Conservation (phyloP, 768 basidiomycete species). For the Neoboletus subvelutipes region DNA sequence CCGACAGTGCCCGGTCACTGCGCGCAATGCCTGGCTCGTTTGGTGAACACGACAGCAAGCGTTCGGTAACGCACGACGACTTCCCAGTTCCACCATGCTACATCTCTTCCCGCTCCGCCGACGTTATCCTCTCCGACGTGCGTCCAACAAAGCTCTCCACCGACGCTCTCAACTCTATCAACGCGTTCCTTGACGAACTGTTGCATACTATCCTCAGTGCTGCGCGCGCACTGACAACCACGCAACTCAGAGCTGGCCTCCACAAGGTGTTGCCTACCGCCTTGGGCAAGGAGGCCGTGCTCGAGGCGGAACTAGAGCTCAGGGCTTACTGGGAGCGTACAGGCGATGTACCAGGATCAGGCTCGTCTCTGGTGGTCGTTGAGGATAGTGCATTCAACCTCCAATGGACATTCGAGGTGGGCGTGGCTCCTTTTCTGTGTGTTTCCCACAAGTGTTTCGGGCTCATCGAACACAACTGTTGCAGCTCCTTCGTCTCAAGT, state of each 20-base stretch:
- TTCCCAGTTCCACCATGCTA: slow-evolving; percentile 58
- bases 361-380: slow-evolving; percentile 29
- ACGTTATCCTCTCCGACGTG: slow-evolving; percentile 89
- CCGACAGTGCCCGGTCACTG: slow-evolving; percentile 12
- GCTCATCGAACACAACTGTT: slow-evolving; percentile 9
- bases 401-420: slow-evolving; percentile 75
- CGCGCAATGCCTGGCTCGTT: slow-evolving; percentile 45
- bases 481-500: slow-evolving; percentile 79
- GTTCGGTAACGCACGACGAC: slow-evolving; percentile 11
- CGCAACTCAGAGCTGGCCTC: slow-evolving; percentile 70
- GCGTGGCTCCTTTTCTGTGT: neutral
- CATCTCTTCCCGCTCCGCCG: slow-evolving; percentile 80
- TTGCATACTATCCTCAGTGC: slow-evolving; percentile 68
- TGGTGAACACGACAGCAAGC: slow-evolving; percentile 37
- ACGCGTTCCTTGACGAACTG: slow-evolving; percentile 82
- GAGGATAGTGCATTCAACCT: slow-evolving; percentile 67
- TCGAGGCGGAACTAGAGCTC: slow-evolving; percentile 92
- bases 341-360: slow-evolving; percentile 34
- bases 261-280: slow-evolving; percentile 73
- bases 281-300: slow-evolving; percentile 86
- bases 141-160: slow-evolving; percentile 84
- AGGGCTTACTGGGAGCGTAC: slow-evolving; percentile 87
- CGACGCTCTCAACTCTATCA: slow-evolving; percentile 77
- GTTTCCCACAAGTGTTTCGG: neutral
- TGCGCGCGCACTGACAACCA: slow-evolving; percentile 68